Percentiles rank a stretch among this genome's conserved stretches.
Evolutionary conservation across 495 filamentous ascomycete genomes (phyloP).

Genomic region (Penicillium canariense): DNA sequence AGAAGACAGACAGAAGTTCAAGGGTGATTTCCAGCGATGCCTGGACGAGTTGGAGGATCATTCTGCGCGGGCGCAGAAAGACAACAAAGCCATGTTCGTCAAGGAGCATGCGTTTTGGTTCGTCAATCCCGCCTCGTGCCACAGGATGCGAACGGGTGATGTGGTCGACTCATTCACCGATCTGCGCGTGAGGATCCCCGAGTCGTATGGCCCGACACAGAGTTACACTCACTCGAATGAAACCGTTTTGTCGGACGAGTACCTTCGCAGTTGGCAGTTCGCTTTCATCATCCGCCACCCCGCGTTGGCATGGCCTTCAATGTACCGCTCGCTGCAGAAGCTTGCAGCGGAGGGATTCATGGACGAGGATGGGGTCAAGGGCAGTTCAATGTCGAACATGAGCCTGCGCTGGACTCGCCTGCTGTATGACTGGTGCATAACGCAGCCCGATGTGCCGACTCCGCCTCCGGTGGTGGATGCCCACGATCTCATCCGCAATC

Average conservation of each 20-base stretch:
- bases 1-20: constrained; percentile 17
- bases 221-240: constrained; percentile 32
- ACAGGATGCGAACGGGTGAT: background rate
- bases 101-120: constrained; percentile 42
- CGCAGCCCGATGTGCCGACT: constrained; percentile 17
- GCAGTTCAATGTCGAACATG: constrained; percentile 20
- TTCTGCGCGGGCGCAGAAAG: constrained; percentile 19
- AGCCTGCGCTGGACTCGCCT: constrained; percentile 33
- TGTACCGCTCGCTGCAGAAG: constrained; percentile 31
- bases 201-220: constrained; percentile 9
- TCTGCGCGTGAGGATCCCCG: constrained; percentile 9
- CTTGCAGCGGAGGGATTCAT: constrained; percentile 16
- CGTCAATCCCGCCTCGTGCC: constrained; percentile 11
- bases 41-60: constrained; percentile 29
- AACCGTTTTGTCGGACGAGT: constrained; percentile 38
- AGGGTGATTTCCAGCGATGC: constrained; percentile 17
- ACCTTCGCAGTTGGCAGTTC: constrained; percentile 32
- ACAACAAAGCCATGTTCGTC: constrained; percentile 32
- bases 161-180: background rate
- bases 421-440: constrained; percentile 37
- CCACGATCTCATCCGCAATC: constrained; percentile 42
- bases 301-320: constrained; percentile 36
- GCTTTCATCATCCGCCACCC: constrained; percentile 47
- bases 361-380: constrained; percentile 10
- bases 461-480: constrained; percentile 44